A percentile compares a stretch with the other conserved stretches of the same genome.
phyloP scores from a whole-genome alignment of 2,329 filamentous ascomycete species.

The Xylaria sp. region DNA sequence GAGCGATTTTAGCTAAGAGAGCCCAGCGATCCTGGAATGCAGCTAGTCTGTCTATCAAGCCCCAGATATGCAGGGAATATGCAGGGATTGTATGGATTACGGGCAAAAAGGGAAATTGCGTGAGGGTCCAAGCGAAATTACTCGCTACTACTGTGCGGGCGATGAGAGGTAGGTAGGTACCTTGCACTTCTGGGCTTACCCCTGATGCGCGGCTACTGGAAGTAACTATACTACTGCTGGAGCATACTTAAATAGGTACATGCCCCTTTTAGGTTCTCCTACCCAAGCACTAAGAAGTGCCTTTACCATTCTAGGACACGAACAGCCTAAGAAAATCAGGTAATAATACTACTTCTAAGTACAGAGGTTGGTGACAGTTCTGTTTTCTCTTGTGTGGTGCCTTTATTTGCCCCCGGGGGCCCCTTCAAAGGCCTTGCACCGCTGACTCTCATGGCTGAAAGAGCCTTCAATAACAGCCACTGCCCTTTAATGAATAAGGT shows the following conservation, averaged over 20 bases:
- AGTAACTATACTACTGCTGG: neutral
- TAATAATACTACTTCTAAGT: neutral
- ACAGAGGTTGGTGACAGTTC: neutral
- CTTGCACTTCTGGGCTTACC: neutral
- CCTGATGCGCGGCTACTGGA: neutral
- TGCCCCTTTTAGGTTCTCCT: slow-evolving; percentile 1
- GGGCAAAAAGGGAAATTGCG: slow-evolving; percentile 44
- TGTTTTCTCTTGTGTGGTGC: neutral
- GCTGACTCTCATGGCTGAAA: neutral
- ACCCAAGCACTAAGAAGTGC: neutral
- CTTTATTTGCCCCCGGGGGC: neutral
- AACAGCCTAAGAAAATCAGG: neutral
- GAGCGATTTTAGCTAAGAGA: slow-evolving; percentile 21
- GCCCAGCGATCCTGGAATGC: slow-evolving; percentile 26
- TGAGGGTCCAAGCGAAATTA: slow-evolving; percentile 47
- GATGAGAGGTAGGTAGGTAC: neutral
- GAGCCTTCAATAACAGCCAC: neutral
- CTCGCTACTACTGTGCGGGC: slow-evolving; percentile 8
- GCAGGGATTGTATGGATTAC: slow-evolving; percentile 36
- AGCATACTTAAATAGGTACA: neutral
- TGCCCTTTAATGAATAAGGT: no score
- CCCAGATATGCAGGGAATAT: slow-evolving; percentile 18
- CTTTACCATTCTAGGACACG: slow-evolving; percentile 4
- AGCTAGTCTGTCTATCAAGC: slow-evolving; percentile 19
- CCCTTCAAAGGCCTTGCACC: neutral